Percentiles rank a stretch among this genome's conserved stretches.
phyloP scores from a whole-genome alignment of 805 yeast genomes.

The Jamesozyma piceae region DNA sequence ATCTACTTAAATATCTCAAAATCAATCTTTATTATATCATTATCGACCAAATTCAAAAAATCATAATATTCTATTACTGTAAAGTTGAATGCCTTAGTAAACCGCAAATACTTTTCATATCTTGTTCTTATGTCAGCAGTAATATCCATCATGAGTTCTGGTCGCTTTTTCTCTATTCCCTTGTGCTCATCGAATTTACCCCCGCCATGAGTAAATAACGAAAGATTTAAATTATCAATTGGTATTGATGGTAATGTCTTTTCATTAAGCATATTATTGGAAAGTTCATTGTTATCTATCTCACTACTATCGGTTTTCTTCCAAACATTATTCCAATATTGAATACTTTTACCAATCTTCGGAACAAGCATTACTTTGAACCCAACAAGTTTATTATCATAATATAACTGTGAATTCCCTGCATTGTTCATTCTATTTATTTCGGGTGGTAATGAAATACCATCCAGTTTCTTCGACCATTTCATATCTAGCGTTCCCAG shows the following conservation, averaged over 20 bases:
- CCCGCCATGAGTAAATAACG: conserved; percentile 3
- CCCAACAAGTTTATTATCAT: not conserved
- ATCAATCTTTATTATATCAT: conserved; percentile 16
- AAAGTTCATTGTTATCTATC: not conserved
- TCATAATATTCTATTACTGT: conserved; percentile 22
- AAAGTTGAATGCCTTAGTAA: conserved; percentile 18
- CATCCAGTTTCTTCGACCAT: not conserved
- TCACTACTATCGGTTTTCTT: not conserved
- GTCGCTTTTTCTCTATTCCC: not conserved
- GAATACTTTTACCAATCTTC: not conserved
- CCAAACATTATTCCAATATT: conserved; percentile 7
- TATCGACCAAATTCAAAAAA: conserved; percentile 14
- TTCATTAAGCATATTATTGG: no score
- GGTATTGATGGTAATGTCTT: not conserved
- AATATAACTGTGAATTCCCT: not conserved
- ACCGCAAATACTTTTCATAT: conserved; percentile 12
- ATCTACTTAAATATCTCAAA: conserved; percentile 10
- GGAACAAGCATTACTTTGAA: conserved; percentile 10
- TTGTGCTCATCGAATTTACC: no score
- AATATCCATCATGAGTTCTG: not conserved
- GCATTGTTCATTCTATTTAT: not conserved
- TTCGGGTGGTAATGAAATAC: conserved; percentile 3
- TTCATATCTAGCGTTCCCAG: conserved; percentile 6
- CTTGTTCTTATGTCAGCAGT: conserved; percentile 8
- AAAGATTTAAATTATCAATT: conserved; percentile 1